These are phyloP conservation scores for Cymbopogon flexuosus DNA, from an alignment of 202 grass and related monocot species.

Conservation along the genomic window DNA sequence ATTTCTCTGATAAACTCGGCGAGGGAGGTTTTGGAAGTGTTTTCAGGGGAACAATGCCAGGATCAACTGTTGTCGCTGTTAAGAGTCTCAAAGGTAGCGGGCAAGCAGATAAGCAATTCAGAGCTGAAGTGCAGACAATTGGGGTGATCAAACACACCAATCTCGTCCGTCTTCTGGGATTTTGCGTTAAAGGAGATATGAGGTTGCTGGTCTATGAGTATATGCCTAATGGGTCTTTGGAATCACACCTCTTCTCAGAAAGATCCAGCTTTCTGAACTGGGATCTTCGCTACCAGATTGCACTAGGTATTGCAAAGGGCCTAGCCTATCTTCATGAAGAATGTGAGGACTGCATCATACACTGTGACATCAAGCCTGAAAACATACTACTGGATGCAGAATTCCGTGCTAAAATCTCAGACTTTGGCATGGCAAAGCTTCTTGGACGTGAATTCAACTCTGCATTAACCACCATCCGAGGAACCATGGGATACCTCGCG, in stretches of 20 bases:
- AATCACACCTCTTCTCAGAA: constrained; percentile 43
- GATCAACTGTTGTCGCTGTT: constrained; percentile 41
- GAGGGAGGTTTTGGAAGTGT: constrained; percentile 64
- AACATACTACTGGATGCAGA: constrained; percentile 58
- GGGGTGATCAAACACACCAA: constrained; percentile 55
- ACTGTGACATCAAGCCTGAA: constrained; percentile 68
- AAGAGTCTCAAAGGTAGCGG: constrained; percentile 43
- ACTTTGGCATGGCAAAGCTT: constrained; percentile 78
- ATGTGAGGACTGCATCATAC: constrained; percentile 62
- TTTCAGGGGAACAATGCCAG: constrained; percentile 52
- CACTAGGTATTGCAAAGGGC: constrained; percentile 53
- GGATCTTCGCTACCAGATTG: constrained; percentile 35
- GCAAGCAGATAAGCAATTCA: constrained; percentile 59
- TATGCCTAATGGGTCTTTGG: constrained; percentile 57
- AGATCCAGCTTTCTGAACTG: constrained; percentile 30
- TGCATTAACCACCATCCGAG: constrained; percentile 48
- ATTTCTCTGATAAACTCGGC: constrained; percentile 59
- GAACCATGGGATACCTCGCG: constrained; percentile 70
- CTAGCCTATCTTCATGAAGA: constrained; percentile 62
- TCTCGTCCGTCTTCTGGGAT: constrained; percentile 57
- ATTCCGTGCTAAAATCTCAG: constrained; percentile 50
- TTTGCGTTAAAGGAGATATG: constrained; percentile 33
- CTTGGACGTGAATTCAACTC: constrained; percentile 48
- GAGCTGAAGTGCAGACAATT: constrained; percentile 62
- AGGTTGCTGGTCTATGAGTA: constrained; percentile 57